phyloP scores from a whole-genome alignment of 2,329 filamentous ascomycete species.

The Anthostomella pinea region DNA sequence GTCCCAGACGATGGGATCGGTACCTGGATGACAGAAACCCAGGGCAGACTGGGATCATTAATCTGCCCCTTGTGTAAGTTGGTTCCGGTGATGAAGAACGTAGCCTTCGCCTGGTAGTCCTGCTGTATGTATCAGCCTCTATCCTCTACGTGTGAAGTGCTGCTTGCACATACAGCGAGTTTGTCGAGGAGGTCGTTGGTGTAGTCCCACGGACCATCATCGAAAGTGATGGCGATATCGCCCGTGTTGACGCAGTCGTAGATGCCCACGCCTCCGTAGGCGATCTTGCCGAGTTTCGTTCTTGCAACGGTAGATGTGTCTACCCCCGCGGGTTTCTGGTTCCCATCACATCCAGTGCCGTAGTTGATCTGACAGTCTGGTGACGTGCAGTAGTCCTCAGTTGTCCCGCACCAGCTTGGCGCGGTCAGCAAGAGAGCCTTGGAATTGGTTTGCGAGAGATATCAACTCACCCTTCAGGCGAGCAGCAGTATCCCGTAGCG shows the following conservation, averaged over 20 bases:
- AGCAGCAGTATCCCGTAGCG: conserved; percentile 30
- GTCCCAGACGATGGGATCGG: too few species aligned
- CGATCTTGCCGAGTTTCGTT: conserved; percentile 44
- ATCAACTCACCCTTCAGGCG: conserved; percentile 28
- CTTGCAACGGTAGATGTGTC: conserved; percentile 44
- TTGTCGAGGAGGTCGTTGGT: conserved; percentile 58
- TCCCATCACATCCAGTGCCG: conserved; percentile 47
- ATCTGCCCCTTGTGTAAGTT: conserved; percentile 51
- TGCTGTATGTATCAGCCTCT: conserved; percentile 31
- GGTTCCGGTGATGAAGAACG: conserved; percentile 60
- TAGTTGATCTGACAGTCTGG: conserved; percentile 38
- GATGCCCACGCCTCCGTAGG: conserved; percentile 45
- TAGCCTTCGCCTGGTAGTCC: conserved; percentile 56
- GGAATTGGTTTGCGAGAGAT: neutral
- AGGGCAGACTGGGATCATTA: conserved; percentile 39
- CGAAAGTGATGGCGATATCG: conserved; percentile 60
- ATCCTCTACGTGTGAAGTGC: neutral
- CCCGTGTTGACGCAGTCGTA: conserved; percentile 49
- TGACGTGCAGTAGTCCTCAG: conserved; percentile 26
- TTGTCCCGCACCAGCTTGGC: conserved; percentile 28
- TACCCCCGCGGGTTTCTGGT: conserved; percentile 41
- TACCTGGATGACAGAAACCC: conserved; percentile 31
- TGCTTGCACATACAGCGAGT: conserved; percentile 21
- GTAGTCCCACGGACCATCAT: conserved; percentile 61
- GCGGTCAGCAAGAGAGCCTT: conserved; percentile 12